A percentile compares a stretch with the other conserved stretches of the same genome.
Conservation (phyloP, 257 asterid species). For the Capsicum rhomboideum region DNA sequence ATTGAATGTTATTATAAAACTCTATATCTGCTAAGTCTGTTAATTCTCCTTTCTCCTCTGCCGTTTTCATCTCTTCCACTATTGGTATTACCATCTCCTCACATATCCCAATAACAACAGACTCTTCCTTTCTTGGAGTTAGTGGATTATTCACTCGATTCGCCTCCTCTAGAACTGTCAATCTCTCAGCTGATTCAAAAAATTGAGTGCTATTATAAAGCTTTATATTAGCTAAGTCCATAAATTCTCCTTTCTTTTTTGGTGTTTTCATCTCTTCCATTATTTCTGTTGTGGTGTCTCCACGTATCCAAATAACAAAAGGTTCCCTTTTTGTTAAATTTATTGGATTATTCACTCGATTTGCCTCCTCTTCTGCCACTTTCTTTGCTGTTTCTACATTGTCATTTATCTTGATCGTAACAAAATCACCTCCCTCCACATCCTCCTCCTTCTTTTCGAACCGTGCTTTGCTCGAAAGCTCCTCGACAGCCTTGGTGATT, state of each 20-base stretch:
- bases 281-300: background rate
- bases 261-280: background rate
- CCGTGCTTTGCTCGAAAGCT: constrained; percentile 17
- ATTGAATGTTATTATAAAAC: too few species aligned
- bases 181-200: background rate
- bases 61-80: background rate
- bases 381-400: background rate
- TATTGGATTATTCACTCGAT: background rate
- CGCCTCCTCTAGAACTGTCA: background rate
- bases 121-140: background rate
- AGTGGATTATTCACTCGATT: background rate
- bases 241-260: background rate
- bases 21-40: too few species aligned
- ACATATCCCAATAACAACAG: background rate
- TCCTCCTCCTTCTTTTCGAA: constrained; percentile 3
- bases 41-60: too few species aligned
- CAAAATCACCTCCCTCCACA: background rate
- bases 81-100: background rate
- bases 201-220: background rate
- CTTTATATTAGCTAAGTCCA: background rate
- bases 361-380: background rate
- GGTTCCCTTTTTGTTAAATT: background rate
- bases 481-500: constrained; percentile 11
- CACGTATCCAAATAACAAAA: background rate
- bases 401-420: background rate